A percentile compares a stretch with the other conserved stretches of the same genome.
These are phyloP conservation scores for Boletus bicolor DNA, from an alignment of 768 basidiomycete genomes.

Conservation along the genomic window DNA sequence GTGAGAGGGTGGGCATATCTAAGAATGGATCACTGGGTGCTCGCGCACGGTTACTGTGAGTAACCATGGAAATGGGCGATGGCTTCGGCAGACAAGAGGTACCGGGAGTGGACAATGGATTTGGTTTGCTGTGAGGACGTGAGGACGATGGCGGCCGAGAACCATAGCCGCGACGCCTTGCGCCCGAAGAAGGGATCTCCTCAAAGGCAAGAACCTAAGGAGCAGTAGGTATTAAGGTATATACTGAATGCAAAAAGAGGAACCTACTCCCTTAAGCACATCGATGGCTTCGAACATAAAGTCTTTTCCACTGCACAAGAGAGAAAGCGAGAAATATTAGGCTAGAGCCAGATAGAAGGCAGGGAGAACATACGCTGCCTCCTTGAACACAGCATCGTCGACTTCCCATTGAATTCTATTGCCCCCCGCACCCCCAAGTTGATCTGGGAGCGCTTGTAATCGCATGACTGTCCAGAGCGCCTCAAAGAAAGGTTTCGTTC, in stretches of 20 bases:
- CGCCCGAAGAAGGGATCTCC: slow-evolving; percentile 46
- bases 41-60: slow-evolving; percentile 60
- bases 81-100: slow-evolving; percentile 32
- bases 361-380: slow-evolving; percentile 72
- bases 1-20: slow-evolving; percentile 62
- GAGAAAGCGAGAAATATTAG: slow-evolving; percentile 16
- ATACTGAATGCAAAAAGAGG: slow-evolving; percentile 7
- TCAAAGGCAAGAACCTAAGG: slow-evolving; percentile 68
- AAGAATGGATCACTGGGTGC: slow-evolving; percentile 80
- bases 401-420: slow-evolving; percentile 83
- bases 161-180: slow-evolving; percentile 28
- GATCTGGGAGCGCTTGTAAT: slow-evolving; percentile 75
- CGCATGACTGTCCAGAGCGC: slow-evolving; percentile 74
- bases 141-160: slow-evolving; percentile 39
- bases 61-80: slow-evolving; percentile 40
- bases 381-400: slow-evolving; percentile 92
- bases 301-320: slow-evolving; percentile 71
- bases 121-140: slow-evolving; percentile 57
- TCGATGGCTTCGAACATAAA: slow-evolving; percentile 93
- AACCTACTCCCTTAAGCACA: slow-evolving; percentile 81
- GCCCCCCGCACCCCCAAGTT: slow-evolving; percentile 75
- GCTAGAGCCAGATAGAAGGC: slow-evolving; percentile 8
- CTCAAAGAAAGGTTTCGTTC: slow-evolving; percentile 77
- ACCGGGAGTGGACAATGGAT: slow-evolving; percentile 42
- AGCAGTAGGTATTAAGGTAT: slow-evolving; percentile 2